Percentiles rank a stretch among this genome's conserved stretches.
phyloP scores from a whole-genome alignment of 2,329 filamentous ascomycete genomes.

The Xylaria sp. region DNA sequence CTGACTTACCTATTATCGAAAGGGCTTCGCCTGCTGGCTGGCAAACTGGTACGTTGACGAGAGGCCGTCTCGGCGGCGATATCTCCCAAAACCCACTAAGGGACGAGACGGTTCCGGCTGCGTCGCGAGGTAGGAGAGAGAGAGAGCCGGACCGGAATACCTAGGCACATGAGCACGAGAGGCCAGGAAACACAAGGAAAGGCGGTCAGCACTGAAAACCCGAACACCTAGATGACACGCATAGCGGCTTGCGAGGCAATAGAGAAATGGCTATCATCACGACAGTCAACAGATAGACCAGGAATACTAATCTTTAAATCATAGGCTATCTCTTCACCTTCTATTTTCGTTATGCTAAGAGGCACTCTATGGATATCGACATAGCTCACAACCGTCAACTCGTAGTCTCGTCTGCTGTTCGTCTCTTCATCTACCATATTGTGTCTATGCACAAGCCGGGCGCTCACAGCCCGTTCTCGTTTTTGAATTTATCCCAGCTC shows the following conservation, averaged over 20 bases:
- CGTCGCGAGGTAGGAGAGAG: no score
- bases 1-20: no score
- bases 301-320: neutral
- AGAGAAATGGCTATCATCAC: no score
- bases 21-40: no score
- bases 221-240: no score
- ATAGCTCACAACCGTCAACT: constrained; percentile 3
- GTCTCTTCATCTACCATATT: constrained; percentile 7
- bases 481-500: constrained; percentile 74
- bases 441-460: constrained; percentile 2
- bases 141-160: no score
- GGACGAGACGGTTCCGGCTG: no score
- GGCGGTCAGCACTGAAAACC: neutral
- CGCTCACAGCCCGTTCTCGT: constrained; percentile 64
- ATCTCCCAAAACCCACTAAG: no score
- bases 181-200: neutral
- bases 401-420: constrained; percentile 23
- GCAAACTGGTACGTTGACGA: no score
- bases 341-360: neutral
- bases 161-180: no score
- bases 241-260: neutral
- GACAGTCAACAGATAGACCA: neutral
- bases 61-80: no score
- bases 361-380: neutral
- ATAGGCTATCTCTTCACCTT: neutral